Base-by-base conservation (phyloP, 305 asterid genomes). In the Fraxinus xanthoxyloides region DNA sequence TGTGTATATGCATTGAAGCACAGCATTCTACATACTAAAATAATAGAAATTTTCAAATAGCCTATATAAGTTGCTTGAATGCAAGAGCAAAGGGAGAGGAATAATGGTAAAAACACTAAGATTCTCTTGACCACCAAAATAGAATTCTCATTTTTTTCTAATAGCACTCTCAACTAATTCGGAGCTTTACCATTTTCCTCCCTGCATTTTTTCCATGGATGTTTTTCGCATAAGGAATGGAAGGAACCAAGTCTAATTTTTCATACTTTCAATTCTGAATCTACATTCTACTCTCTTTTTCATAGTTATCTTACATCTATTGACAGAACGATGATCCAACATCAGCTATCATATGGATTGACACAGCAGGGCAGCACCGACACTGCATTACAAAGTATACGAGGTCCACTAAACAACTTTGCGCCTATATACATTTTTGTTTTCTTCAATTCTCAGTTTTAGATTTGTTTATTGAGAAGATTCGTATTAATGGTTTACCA, bases 391-490 rank as follows among this genome's bases (percentile, higher is more conserved):
- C 73, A 65, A 65, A 65, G n/a, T 65, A 28, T 9, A 9, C 3
- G 9, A 65, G 21, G n/a, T 28, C 35, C 73, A 3, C 17, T 72
- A 72, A 31, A 15, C 46, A 32, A n/a, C 28, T 72, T 17, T 32
- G 76, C 46, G 32, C 15, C 46, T 7, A 30, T 23, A 70, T 30
- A 19, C 72, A 46, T 78, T 73, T 38, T 51, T 36, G 38, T 28
- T 56, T 73, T 19, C 35, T 43, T 46, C 36, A 79, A 9, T 73
- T 56, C 34, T 30, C 73, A 77, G 74, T 34, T 79, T 83, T 78
- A 36, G 17, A 72, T 43, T 72, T 81, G 76, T 40, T 31, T 40
- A 24, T 81, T 79, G 36, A 75, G 76, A 70, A 80, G 21, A 79
- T 12, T 75, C 40, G 56, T 40, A 63, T 34, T 76, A 30, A 72